Conservation (phyloP, 2,329 filamentous ascomycete genomes). For the Rosellinia necatrix region DNA sequence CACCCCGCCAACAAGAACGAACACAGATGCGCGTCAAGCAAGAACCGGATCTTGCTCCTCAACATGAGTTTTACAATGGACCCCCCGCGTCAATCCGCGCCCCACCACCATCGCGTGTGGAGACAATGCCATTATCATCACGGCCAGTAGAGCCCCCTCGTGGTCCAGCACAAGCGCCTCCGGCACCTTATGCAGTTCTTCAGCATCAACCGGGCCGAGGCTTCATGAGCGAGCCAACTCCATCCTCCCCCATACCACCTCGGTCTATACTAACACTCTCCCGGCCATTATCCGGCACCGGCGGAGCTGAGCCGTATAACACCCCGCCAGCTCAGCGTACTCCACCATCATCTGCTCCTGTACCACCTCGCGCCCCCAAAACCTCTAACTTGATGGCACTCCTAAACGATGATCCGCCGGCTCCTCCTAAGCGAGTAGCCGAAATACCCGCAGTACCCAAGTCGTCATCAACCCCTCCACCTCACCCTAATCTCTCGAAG, state of each 20-base stretch:
- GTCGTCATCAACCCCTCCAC: slow-evolving; percentile 57
- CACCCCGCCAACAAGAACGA: slow-evolving; percentile 38
- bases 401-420: slow-evolving; percentile 63
- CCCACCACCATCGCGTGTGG: slow-evolving; percentile 46
- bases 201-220: slow-evolving; percentile 48
- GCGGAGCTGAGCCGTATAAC: slow-evolving; percentile 40
- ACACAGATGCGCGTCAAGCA: slow-evolving; percentile 51
- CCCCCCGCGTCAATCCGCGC: slow-evolving; percentile 46
- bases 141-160: slow-evolving; percentile 51
- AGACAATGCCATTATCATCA: slow-evolving; percentile 48
- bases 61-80: slow-evolving; percentile 51
- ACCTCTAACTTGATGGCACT: slow-evolving; percentile 67
- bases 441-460: slow-evolving; percentile 51
- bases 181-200: slow-evolving; percentile 44
- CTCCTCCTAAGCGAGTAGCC: slow-evolving; percentile 53
- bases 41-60: slow-evolving; percentile 53
- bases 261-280: slow-evolving; percentile 41
- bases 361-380: slow-evolving; percentile 53
- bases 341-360: slow-evolving; percentile 47
- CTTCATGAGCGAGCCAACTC: slow-evolving; percentile 47
- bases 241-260: slow-evolving; percentile 47
- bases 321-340: slow-evolving; percentile 44
- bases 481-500: slow-evolving; percentile 49
- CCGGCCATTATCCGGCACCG: slow-evolving; percentile 38
- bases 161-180: slow-evolving; percentile 41